phyloP scores from a whole-genome alignment of 2,329 filamentous ascomycete species.

The Davidsoniella neocaledoniae region DNA sequence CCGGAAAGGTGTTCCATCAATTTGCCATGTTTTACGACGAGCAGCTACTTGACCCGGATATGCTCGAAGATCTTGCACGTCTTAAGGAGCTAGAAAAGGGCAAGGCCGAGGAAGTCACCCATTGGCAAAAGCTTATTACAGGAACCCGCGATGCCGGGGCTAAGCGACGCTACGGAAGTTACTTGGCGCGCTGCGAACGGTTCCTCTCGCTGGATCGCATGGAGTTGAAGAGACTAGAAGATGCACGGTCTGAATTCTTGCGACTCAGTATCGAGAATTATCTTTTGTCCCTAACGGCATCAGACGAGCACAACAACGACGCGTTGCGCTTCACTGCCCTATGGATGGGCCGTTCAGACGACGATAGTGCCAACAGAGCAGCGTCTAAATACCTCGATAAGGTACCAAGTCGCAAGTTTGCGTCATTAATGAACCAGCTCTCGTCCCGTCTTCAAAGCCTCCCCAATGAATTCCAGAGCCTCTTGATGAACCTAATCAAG shows the following conservation, averaged over 20 bases:
- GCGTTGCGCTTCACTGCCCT: conserved; percentile 82
- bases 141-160: conserved; percentile 33
- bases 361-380: conserved; percentile 57
- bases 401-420: conserved; percentile 86
- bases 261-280: conserved; percentile 86
- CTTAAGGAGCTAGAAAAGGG: conserved; percentile 45
- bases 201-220: conserved; percentile 85
- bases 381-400: conserved; percentile 51
- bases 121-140: conserved; percentile 41
- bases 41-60: conserved; percentile 75
- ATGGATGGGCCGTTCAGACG: conserved; percentile 79
- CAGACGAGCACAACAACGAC: conserved; percentile 77
- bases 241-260: conserved; percentile 68
- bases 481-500: conserved; percentile 57
- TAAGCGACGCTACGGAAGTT: conserved; percentile 38
- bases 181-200: conserved; percentile 56
- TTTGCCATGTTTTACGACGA: conserved; percentile 93
- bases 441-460: conserved; percentile 76
- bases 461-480: conserved; percentile 52
- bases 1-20: conserved; percentile 81
- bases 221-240: conserved; percentile 64
- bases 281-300: conserved; percentile 65
- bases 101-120: conserved; percentile 58
- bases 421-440: conserved; percentile 83
- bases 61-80: conserved; percentile 67